Evolutionary conservation across 352 stramenopile genomes (phyloP).

Genomic region (Thalassiosira mediterranea): DNA sequence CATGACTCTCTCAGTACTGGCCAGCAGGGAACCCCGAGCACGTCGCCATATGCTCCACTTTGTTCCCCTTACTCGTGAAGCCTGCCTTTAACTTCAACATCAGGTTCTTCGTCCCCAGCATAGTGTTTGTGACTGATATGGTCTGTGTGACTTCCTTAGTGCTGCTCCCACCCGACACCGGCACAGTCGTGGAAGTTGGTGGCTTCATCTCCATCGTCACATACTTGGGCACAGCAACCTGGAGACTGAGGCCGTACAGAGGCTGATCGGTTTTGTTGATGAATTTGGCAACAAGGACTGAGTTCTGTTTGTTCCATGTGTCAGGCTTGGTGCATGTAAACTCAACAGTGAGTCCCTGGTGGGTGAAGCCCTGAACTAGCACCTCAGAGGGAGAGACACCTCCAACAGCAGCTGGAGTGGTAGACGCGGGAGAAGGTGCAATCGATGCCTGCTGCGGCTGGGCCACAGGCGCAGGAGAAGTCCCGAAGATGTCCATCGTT

Average conservation of each 20-base stretch:
- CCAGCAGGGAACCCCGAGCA: constrained; percentile 77
- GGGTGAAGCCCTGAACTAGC: constrained; percentile 92
- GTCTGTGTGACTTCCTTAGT: constrained; percentile 89
- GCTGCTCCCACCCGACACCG: constrained; percentile 81
- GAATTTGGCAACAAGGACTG: constrained; percentile 91
- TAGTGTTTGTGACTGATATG: constrained; percentile 95
- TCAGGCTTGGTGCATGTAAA: constrained; percentile 91
- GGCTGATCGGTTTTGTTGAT: constrained; percentile 89
- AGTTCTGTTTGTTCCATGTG: constrained; percentile 90
- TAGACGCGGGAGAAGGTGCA: constrained; percentile 12
- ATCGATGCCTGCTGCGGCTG: constrained; percentile 29
- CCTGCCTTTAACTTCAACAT: constrained; percentile 87
- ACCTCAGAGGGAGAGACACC: constrained; percentile 40
- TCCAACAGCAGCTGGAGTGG: constrained; percentile 26
- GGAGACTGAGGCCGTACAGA: constrained; percentile 92
- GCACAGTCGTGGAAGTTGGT: constrained; percentile 90
- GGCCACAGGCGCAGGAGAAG: constrained; percentile 4
- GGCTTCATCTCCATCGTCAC: constrained; percentile 98
- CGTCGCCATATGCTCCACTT: constrained; percentile 83
- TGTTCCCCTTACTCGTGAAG: constrained; percentile 80
- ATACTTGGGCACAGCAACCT: constrained; percentile 96
- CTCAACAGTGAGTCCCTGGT: constrained; percentile 92
- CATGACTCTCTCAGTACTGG: constrained; percentile 62
- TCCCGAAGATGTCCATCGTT: constrained; percentile 35
- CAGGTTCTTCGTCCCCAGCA: constrained; percentile 91